Base-by-base conservation (phyloP, 139 green algal genomes). In the Tetratostichococcus sp. region DNA sequence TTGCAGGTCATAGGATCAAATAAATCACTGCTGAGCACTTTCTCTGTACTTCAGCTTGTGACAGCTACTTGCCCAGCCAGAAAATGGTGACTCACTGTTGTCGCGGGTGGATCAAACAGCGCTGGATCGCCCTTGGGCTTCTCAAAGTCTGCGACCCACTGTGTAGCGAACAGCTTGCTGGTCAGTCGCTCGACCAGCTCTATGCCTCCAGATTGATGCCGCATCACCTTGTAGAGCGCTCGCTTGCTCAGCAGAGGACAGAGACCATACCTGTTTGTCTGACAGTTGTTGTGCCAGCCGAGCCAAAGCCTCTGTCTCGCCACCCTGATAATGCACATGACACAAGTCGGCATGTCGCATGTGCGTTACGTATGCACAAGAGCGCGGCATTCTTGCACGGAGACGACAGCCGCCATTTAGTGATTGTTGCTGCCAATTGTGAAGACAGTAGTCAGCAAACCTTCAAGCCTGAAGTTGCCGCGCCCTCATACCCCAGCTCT, bases 61-160 rank as follows among this genome's bases (percentile, higher is more conserved):
- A 50, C 39, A 50, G 11, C 6, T 6, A 11, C 39, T 21, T 50
- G 39, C 6, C 39, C 6, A 21, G 8, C 11, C 8, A 50, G 39
- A 11, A 21, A 11, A 6, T 21, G 39, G 39, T 6, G 6, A 50
- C 39, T 50, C 39, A 50, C 39, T 6, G 65, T 69, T 2, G 30
- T 69, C 4, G 65, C 65, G 22, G 28, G 65, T 26, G 30, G 65
- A 19, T 19, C 43, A n/a, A 94, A 96, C 23, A 85, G 84, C 4
- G 84, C 77, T 25, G 93, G 93, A 76, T 97, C 86, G 16, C 88
- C 92, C 43, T 94, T 89, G 31, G 93, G 93, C 83, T 97, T 97
- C 69, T 96, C 89, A 85, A 97, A 97, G 3, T 35, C 74, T 8
- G 80, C 82, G 32, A 96, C 88, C 91, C 90, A 94, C 11, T 50